Percentiles rank a stretch among this genome's conserved stretches.
Evolutionary conservation across 2,329 filamentous ascomycete species (phyloP).

Genomic region (Aspergillus glaucus): DNA sequence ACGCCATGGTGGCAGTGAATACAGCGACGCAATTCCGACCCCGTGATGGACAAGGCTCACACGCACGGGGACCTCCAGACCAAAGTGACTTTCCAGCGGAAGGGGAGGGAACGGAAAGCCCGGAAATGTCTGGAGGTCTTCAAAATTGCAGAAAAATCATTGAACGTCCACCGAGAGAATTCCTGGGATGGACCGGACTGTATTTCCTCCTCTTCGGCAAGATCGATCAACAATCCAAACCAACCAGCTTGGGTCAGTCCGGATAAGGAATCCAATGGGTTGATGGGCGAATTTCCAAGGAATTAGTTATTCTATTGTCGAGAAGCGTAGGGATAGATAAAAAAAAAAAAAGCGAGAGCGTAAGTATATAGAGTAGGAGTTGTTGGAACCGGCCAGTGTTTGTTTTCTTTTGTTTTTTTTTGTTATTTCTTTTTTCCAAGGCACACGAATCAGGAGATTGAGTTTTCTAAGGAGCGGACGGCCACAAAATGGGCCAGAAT

Average conservation of each 20-base stretch:
- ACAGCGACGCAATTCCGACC: not conserved
- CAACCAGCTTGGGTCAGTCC: no score
- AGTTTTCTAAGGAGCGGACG: constrained; percentile 32
- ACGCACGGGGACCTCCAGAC: constrained; percentile 23
- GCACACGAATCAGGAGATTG: not conserved
- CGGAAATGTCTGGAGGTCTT: constrained; percentile 21
- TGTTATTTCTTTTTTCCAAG: not conserved
- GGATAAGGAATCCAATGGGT: no score
- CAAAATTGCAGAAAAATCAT: constrained; percentile 16
- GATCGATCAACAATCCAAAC: no score
- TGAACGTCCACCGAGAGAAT: constrained; percentile 5
- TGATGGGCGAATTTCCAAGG: no score
- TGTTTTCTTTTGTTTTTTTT: constrained; percentile 1
- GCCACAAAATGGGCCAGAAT: constrained; percentile 26
- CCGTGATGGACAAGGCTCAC: constrained; percentile 13
- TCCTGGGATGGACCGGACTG: not conserved
- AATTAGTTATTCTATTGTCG: no score
- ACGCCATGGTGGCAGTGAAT: constrained; percentile 23
- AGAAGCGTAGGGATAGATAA: not conserved
- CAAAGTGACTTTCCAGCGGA: constrained; percentile 16
- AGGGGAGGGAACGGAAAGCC: constrained; percentile 15
- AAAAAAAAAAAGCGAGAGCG: no score
- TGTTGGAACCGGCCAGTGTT: constrained; percentile 6
- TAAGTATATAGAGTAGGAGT: not conserved
- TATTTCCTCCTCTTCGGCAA: not conserved